Conservation (phyloP, 768 basidiomycete species). For the Termitomyces sp. region DNA sequence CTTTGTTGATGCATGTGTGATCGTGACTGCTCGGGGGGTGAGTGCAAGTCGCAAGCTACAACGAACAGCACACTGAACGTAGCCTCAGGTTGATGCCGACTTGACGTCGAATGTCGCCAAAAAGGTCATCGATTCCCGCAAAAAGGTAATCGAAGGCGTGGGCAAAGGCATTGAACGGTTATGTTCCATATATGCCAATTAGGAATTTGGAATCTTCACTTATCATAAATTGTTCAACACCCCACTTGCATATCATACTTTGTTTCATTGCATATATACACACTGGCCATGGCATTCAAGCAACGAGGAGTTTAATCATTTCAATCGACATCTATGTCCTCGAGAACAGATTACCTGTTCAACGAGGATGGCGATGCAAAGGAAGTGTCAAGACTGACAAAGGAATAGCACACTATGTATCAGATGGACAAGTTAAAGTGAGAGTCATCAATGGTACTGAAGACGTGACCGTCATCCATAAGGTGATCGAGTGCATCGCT, state of each 20-base stretch:
- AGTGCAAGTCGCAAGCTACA: not conserved
- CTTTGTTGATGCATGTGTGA: slow-evolving; percentile 46
- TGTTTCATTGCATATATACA: not conserved
- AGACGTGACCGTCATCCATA: slow-evolving; percentile 78
- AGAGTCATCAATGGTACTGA: slow-evolving; percentile 77
- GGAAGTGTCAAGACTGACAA: not conserved
- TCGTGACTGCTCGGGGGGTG: slow-evolving; percentile 32
- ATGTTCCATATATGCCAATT: slow-evolving; percentile 18
- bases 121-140: slow-evolving; percentile 64
- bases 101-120: slow-evolving; percentile 58
- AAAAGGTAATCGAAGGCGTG: slow-evolving; percentile 65
- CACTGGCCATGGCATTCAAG: not conserved
- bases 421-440: slow-evolving; percentile 58
- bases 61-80: slow-evolving; percentile 8
- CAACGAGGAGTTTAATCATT: not conserved
- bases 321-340: not conserved
- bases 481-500: slow-evolving; percentile 74
- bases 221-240: not conserved
- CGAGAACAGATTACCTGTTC: not conserved
- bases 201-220: not conserved
- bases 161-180: slow-evolving; percentile 52
- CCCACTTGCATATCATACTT: not conserved
- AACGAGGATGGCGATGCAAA: not conserved
- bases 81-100: slow-evolving; percentile 54
- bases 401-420: slow-evolving; percentile 1